phyloP scores from a whole-genome alignment of 2,329 filamentous ascomycete species.

The Aspergillus novofumigatus region DNA sequence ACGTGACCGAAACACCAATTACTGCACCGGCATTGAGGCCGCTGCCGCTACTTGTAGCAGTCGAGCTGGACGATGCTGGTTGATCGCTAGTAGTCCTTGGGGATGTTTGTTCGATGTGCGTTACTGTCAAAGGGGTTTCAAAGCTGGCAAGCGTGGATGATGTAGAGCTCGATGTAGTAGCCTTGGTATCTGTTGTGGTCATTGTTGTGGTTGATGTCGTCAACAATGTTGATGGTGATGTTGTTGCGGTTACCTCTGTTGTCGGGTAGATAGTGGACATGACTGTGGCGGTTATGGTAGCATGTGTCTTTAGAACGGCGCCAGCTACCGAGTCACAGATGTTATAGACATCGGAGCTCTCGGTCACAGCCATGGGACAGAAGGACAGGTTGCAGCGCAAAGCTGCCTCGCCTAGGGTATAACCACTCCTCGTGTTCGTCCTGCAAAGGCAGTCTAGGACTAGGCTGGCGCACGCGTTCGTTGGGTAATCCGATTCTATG shows the following conservation, averaged over 20 bases:
- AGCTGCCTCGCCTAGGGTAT: constrained; percentile 68
- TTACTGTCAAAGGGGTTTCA: constrained; percentile 14
- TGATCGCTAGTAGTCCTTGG: constrained; percentile 7
- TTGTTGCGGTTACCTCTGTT: constrained; percentile 1
- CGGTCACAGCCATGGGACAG: constrained; percentile 49
- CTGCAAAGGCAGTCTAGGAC: constrained; percentile 63
- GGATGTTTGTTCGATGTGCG: constrained; percentile 2
- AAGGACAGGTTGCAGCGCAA: constrained; percentile 61
- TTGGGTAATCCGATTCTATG: constrained; percentile 56
- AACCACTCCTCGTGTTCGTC: constrained; percentile 55
- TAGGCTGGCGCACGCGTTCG: constrained; percentile 47
- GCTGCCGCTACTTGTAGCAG: constrained; percentile 9
- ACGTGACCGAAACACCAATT: constrained; percentile 35
- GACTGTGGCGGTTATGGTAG: constrained; percentile 35
- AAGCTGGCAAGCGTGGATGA: constrained; percentile 10
- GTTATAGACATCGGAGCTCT: constrained; percentile 44
- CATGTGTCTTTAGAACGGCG: constrained; percentile 31
- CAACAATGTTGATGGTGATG: not conserved
- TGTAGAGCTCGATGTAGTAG: constrained; percentile 1
- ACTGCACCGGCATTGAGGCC: constrained; percentile 28
- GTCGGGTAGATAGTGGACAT: constrained; percentile 14
- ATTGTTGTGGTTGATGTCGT: constrained; percentile 3
- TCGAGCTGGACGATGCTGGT: not conserved
- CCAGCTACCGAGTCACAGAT: constrained; percentile 52
- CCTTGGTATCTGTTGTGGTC: constrained; percentile 1